These are phyloP conservation scores for Cutaneotrichosporon curvatum DNA, from an alignment of 1,284 basidiomycete species.

Conservation along the genomic window DNA sequence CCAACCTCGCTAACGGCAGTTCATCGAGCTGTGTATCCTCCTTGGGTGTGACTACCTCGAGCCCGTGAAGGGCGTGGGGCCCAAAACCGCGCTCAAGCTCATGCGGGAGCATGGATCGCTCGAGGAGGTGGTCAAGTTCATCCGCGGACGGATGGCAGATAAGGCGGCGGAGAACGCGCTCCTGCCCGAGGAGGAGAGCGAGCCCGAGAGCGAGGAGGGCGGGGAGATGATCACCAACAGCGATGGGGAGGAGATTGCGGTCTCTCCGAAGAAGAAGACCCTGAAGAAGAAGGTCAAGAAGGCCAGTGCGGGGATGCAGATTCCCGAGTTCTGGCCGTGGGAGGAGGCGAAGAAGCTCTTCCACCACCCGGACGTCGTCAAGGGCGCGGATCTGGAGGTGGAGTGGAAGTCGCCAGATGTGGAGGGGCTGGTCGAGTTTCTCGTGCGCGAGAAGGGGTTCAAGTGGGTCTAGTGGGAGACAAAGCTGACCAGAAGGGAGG, in stretches of 20 bases:
- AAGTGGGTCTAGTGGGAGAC: slow-evolving; percentile 48
- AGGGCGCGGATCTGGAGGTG: slow-evolving; percentile 79
- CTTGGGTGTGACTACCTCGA: slow-evolving; percentile 95
- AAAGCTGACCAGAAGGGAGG: slow-evolving; percentile 58
- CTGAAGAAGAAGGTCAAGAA: slow-evolving; percentile 40
- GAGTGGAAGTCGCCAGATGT: slow-evolving; percentile 93
- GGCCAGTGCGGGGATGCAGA: slow-evolving; percentile 60
- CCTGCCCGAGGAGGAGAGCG: slow-evolving; percentile 26
- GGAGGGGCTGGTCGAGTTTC: slow-evolving; percentile 87
- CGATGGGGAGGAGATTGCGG: slow-evolving; percentile 28
- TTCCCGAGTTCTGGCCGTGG: slow-evolving; percentile 96
- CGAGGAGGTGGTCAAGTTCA: slow-evolving; percentile 69
- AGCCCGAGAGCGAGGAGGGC: slow-evolving; percentile 39
- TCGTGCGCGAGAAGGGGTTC: slow-evolving; percentile 94
- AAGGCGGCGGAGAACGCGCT: slow-evolving; percentile 43
- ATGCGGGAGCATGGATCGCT: slow-evolving; percentile 79
- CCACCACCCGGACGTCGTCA: slow-evolving; percentile 76
- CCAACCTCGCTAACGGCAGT: slow-evolving; percentile 52
- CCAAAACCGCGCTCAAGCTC: slow-evolving; percentile 84
- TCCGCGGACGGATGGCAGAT: slow-evolving; percentile 65
- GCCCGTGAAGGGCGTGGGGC: slow-evolving; percentile 53
- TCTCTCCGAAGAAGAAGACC: slow-evolving; percentile 30
- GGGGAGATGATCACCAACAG: slow-evolving; percentile 20
- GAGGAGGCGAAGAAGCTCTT: slow-evolving; percentile 89
- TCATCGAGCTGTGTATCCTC: slow-evolving; percentile 93